Base-by-base conservation (phyloP, 345 rosid genomes). In the Geranium brycei region DNA sequence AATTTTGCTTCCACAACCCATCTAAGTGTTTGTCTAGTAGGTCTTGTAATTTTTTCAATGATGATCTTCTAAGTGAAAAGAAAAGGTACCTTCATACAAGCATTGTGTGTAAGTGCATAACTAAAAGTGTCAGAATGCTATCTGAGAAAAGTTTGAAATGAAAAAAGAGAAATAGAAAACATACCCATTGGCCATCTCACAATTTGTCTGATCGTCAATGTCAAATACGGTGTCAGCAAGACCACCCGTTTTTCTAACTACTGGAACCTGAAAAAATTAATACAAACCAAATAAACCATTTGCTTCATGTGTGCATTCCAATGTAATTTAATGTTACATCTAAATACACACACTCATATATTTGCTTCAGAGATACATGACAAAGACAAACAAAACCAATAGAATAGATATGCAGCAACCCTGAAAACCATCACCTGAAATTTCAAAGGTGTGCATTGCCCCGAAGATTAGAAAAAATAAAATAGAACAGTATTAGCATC, bases 191-290 rank as follows among this genome's bases (percentile, higher is more conserved):
- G 87, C 79, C 64, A 57, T 71, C 57, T 75, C 78, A 32, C 16
- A 31, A 65, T 75, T 78, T 57, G 77, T 69, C 17, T 71, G 71
- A 64, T 76, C 80, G 66, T 80, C 87, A 55, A 83, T 63, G 77
- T 80, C 85, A 53, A 77, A 77, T 56, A 83, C 87, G 3, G 83
- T 83, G 75, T 80, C 87, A 18, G 81, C 85, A 67, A 83, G 84
- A 74, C 87, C 87, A 62, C 87, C 85, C 0, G 87, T 83, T 70
- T 79, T 83, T 71, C 85, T 80, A 35, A 83, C 87, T 23, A 80
- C 58, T 0, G 85, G 87, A 28, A 83, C 78, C 85, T 83, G 77
- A 67, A 77, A 67, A 16, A 66, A 59, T 51, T 51, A 61, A 58
- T 61, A 19, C 4, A n/a, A 23, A 17, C 51, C 57, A 68, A 60